A percentile compares a stretch with the other conserved stretches of the same genome.
phyloP scores from a whole-genome alignment of 345 rosid genomes.

The Psidium friedrichsthalianum region DNA sequence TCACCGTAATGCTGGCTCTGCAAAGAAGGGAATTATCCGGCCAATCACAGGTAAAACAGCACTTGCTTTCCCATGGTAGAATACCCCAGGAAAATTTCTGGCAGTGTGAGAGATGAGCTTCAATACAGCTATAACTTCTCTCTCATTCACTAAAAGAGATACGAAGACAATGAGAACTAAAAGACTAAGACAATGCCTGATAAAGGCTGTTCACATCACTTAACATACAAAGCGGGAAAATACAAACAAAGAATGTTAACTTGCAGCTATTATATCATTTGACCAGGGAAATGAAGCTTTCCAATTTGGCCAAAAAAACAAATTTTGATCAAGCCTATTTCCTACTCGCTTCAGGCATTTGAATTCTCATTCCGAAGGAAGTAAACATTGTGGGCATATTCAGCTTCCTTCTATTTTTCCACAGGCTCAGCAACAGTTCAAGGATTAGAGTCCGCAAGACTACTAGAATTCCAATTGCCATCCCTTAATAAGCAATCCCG shows the following conservation, averaged over 20 bases:
- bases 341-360: neutral
- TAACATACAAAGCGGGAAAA: neutral
- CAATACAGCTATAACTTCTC: constrained; percentile 73
- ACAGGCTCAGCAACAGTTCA: neutral
- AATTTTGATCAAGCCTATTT: neutral
- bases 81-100: constrained; percentile 67
- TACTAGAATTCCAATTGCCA: neutral
- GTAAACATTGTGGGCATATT: neutral
- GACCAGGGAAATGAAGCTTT: neutral
- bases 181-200: neutral
- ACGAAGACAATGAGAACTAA: neutral
- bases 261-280: neutral
- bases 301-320: neutral
- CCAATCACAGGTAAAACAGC: constrained; percentile 67
- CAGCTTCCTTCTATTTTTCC: neutral
- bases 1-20: constrained; percentile 70
- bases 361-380: neutral
- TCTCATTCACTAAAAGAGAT: constrained; percentile 46
- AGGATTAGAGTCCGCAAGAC: neutral
- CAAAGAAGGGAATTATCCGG: constrained; percentile 70
- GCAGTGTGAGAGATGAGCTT: constrained; percentile 79
- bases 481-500: neutral
- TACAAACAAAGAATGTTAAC: neutral
- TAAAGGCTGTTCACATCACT: neutral
- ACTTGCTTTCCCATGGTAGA: constrained; percentile 67